Conservation (phyloP, 202 grass and related monocot species). For the Panicum hallii region DNA sequence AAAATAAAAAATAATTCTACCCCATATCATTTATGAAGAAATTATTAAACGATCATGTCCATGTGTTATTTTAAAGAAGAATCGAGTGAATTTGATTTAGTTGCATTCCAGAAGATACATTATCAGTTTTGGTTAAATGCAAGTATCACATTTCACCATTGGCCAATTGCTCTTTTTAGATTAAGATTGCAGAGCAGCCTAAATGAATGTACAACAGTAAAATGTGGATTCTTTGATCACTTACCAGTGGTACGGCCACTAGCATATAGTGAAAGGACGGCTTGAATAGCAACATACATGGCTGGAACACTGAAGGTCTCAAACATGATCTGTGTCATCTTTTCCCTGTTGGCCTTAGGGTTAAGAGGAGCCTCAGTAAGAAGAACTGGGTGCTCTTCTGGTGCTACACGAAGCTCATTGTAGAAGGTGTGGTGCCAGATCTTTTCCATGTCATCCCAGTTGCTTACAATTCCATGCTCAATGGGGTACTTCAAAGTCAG, state of each 20-base stretch:
- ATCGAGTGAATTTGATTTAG: neutral
- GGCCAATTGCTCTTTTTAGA: conserved; percentile 8
- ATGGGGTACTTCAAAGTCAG: conserved; percentile 91
- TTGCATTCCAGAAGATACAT: neutral
- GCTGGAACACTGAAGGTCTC: conserved; percentile 87
- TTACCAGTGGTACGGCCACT: conserved; percentile 91
- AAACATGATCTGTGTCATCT: conserved; percentile 97
- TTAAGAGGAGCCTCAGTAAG: conserved; percentile 89
- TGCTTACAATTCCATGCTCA: conserved; percentile 88
- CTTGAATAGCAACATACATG: conserved; percentile 95
- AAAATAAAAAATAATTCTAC: neutral
- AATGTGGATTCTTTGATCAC: conserved; percentile 39
- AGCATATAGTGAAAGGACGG: conserved; percentile 83
- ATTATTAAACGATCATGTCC: neutral
- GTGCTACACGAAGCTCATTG: conserved; percentile 85
- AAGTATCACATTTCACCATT: neutral
- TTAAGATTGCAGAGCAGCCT: conserved; percentile 15
- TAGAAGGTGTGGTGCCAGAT: conserved; percentile 96
- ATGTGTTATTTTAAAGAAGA: neutral
- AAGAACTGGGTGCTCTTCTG: conserved; percentile 86
- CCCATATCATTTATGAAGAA: neutral
- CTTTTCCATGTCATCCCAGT: conserved; percentile 97
- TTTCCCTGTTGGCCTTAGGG: conserved; percentile 91
- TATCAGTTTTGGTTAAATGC: neutral
- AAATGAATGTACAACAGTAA: conserved; percentile 22